These are phyloP conservation scores for Aspergillus fumigatiaffinis DNA, from an alignment of 2,329 filamentous ascomycete species.

Conservation along the genomic window DNA sequence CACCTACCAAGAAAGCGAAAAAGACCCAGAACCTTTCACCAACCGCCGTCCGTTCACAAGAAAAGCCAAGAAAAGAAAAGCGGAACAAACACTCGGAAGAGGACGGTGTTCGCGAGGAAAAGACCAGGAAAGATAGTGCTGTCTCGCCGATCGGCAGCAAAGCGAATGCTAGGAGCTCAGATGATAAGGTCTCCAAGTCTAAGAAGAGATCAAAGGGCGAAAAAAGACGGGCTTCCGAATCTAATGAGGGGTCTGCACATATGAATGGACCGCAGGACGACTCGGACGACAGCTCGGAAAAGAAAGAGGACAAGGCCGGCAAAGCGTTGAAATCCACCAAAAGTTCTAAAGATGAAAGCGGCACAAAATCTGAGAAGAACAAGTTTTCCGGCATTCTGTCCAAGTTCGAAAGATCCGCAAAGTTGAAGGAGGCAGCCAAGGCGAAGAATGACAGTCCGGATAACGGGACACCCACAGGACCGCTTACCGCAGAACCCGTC, in stretches of 20 bases:
- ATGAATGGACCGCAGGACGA: conserved; percentile 10
- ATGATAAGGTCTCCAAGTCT: conserved; percentile 15
- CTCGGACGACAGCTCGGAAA: conserved; percentile 17
- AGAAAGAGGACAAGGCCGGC: background rate
- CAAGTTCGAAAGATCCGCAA: conserved; percentile 38
- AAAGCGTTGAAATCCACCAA: conserved; percentile 4
- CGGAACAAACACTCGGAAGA: conserved; percentile 17
- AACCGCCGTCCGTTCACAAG: conserved; percentile 25
- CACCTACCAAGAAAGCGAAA: conserved; percentile 38
- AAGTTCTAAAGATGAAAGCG: conserved; percentile 20
- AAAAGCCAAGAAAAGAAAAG: conserved; percentile 24
- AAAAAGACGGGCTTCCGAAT: conserved; percentile 30
- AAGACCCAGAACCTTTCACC: conserved; percentile 19
- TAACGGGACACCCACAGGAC: conserved; percentile 2
- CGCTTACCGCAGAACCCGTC: conserved; percentile 25
- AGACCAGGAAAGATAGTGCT: conserved; percentile 26
- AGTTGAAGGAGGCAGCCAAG: conserved; percentile 15
- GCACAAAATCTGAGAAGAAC: conserved; percentile 19
- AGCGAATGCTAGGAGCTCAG: conserved; percentile 19
- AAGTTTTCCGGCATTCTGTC: conserved; percentile 36
- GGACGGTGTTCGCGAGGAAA: conserved; percentile 31
- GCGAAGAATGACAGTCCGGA: conserved; percentile 11
- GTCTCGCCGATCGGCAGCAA: conserved; percentile 24
- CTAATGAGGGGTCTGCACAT: conserved; percentile 25
- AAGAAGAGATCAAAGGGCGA: conserved; percentile 34